Conservation (phyloP, 208 protist species). For the Novymonas esmeraldas region DNA sequence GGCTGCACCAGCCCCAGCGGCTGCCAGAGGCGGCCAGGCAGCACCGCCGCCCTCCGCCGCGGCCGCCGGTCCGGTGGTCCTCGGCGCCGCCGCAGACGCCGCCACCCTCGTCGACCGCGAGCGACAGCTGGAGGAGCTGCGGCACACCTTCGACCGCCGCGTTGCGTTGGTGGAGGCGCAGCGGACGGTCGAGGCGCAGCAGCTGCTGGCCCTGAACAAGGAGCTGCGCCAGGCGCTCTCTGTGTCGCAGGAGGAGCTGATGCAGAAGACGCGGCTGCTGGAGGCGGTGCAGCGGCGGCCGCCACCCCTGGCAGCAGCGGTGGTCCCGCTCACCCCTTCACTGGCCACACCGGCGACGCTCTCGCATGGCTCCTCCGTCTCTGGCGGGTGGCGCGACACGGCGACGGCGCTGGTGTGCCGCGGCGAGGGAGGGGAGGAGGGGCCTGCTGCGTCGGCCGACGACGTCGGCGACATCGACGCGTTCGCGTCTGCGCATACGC, state of each 20-base stretch:
- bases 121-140: constrained; percentile 44
- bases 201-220: constrained; percentile 58
- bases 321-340: background rate
- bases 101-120: constrained; percentile 30
- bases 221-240: constrained; percentile 66
- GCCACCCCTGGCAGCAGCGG: constrained; percentile 1
- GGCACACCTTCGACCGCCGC: constrained; percentile 45
- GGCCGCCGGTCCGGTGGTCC: background rate
- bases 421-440: constrained; percentile 1
- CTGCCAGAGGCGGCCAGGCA: too few relatives aligned
- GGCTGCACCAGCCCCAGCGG: background rate
- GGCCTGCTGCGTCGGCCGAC: background rate
- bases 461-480: constrained; percentile 4
- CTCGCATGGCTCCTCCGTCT: constrained; percentile 3
- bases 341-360: background rate
- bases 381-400: constrained; percentile 12
- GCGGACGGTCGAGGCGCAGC: constrained; percentile 47
- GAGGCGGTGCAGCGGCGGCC: constrained; percentile 23
- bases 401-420: constrained; percentile 11
- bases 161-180: constrained; percentile 49
- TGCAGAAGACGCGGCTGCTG: constrained; percentile 32
- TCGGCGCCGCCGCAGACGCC: constrained; percentile 4
- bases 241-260: constrained; percentile 57
- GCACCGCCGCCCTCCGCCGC: background rate
- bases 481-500: constrained; percentile 1